These are phyloP conservation scores for Macrolepiota dolichaula DNA, from an alignment of 768 basidiomycete genomes.

Conservation along the genomic window DNA sequence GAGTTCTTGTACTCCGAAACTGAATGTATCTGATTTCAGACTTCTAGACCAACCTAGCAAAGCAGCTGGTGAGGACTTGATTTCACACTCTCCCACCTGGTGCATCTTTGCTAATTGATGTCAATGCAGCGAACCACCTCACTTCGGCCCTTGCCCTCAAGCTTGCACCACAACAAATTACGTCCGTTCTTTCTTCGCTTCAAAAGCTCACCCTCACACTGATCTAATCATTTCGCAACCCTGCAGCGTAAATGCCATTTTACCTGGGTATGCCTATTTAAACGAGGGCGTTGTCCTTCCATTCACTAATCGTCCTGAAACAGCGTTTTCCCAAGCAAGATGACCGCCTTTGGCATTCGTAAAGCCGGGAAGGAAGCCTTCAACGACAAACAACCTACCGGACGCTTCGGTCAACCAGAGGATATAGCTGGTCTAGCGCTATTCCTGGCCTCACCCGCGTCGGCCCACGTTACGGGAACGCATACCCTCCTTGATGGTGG, in stretches of 20 bases:
- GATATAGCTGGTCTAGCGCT: slow-evolving; percentile 73
- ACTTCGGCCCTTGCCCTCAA: slow-evolving; percentile 70
- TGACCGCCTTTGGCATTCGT: slow-evolving; percentile 74
- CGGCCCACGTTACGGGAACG: slow-evolving; percentile 70
- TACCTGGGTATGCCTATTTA: slow-evolving; percentile 57
- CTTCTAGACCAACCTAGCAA: slow-evolving; percentile 73
- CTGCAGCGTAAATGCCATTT: slow-evolving; percentile 78
- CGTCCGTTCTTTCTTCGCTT: slow-evolving; percentile 39
- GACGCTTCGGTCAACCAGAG: slow-evolving; percentile 58
- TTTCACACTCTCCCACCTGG: not conserved
- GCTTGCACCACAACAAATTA: slow-evolving; percentile 56
- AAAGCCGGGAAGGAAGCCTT: slow-evolving; percentile 50
- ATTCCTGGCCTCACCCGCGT: slow-evolving; percentile 69
- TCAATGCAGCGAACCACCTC: slow-evolving; percentile 65
- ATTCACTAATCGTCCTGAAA: not conserved
- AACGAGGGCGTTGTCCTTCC: slow-evolving; percentile 3
- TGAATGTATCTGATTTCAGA: not conserved
- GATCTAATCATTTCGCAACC: not conserved
- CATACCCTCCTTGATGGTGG: slow-evolving; percentile 77
- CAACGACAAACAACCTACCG: slow-evolving; percentile 57
- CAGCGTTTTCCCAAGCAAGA: slow-evolving; percentile 73
- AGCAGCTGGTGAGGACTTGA: slow-evolving; percentile 56
- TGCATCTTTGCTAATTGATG: not conserved
- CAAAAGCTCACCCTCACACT: not conserved
- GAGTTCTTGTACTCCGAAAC: slow-evolving; percentile 25